Evolutionary conservation across 139 green algal species (phyloP), one percentile per base, ranked within the genome.

Genomic region (Chlamydomonas urium): DNA sequence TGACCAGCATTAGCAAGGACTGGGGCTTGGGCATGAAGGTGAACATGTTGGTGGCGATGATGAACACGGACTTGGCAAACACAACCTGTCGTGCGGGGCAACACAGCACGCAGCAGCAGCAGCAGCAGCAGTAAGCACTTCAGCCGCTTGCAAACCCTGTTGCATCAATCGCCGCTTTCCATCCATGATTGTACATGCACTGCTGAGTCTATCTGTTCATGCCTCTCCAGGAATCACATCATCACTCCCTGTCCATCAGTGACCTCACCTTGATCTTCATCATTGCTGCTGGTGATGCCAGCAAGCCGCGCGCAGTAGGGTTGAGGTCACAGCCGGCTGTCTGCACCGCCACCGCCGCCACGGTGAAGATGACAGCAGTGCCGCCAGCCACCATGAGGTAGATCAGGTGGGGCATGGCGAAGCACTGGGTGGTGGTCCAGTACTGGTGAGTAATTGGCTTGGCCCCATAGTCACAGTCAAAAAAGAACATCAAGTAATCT

Each of bases 381-480:
- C 4, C 4, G 21, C 45, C 19, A 28, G 58, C 42, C 31, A 76
- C 59, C 2, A 65, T 4, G 56, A 76, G 47, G 71, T 71, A 45
- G 17, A 76, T n/a, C n/a, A 76, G 24, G 71, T 76, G 71, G 59
- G 71, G 71, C 71, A 76, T 76, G 28, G 33, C 38, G 26, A 76
- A 33, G 71, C 71, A 76, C 28, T 28, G 45, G 66, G 60, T 3
- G n/a, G 62, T 10, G n/a, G 45, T 56, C 17, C 17, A 56, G 45
- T 26, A 56, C 17, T 26, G 21, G 45, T 56, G 45, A 26, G 45
- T 56, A 21, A 56, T 56, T 17, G 45, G 45, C 45, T 56, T 56
- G 21, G 45, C 17, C 21, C 17, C 21, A 21, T 56, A 56, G 17
- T 56, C 21, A 21, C 45, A 56, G 17, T 17, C 45, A 26, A 56